phyloP scores from a whole-genome alignment of 73 alveolate genomes.

The Paramecium octaurelia region DNA sequence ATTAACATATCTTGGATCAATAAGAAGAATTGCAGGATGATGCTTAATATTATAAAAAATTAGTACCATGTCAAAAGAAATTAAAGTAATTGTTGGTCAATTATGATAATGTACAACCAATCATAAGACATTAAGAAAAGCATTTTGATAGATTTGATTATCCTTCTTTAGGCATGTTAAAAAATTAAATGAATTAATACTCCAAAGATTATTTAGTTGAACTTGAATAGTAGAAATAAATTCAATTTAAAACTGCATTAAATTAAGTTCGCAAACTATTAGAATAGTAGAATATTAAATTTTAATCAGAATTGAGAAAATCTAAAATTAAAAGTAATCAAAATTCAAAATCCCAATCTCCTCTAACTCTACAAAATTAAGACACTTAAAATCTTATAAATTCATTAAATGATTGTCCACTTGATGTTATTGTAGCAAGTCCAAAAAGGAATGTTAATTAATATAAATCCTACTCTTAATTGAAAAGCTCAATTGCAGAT shows the following conservation, averaged over 20 bases:
- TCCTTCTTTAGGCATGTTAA: not conserved
- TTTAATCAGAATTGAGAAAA: not conserved
- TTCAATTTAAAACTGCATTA: not conserved
- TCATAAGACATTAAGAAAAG: not conserved
- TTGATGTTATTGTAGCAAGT: slow-evolving; percentile 19
- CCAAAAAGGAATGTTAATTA: not conserved
- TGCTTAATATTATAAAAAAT: not conserved
- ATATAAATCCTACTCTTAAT: not conserved
- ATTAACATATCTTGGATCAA: not conserved
- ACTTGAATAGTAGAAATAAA: not conserved
- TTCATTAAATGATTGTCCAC: not conserved
- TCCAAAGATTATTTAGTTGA: not conserved
- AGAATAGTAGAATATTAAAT: not conserved
- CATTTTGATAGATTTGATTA: slow-evolving; percentile 2
- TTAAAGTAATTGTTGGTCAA: not conserved
- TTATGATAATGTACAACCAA: slow-evolving; percentile 12
- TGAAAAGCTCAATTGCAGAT: not conserved
- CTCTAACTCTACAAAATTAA: not conserved
- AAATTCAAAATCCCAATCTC: not conserved
- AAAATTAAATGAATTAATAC: not conserved
- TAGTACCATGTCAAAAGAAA: not conserved
- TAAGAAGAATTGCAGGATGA: not conserved
- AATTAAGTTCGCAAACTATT: not conserved
- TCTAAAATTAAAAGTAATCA: not conserved
- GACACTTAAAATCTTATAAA: not conserved